Evolutionary conservation across 1,139 yeast species (phyloP).

Genomic region (Nakaseomyces kungkrabaensis): DNA sequence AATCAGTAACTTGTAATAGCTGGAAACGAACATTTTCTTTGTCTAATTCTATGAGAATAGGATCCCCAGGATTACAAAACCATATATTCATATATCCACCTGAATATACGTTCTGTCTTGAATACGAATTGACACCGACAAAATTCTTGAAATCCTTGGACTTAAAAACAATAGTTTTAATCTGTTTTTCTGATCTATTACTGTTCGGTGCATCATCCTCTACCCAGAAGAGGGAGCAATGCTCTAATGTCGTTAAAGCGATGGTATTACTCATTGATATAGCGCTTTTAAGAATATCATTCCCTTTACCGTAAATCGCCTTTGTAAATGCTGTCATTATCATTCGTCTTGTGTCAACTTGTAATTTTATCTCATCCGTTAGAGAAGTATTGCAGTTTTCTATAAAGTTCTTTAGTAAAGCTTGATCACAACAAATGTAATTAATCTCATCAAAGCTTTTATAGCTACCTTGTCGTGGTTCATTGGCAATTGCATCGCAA

Average conservation of each 20-base stretch:
- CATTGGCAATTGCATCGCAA: slow-evolving; percentile 15
- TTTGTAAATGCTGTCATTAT: slow-evolving; percentile 46
- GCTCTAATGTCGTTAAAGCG: slow-evolving; percentile 37
- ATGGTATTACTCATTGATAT: slow-evolving; percentile 47
- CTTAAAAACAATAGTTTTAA: slow-evolving; percentile 32
- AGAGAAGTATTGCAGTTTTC: slow-evolving; percentile 35
- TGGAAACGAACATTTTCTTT: slow-evolving; percentile 22
- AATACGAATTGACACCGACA: slow-evolving; percentile 31
- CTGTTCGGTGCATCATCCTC: slow-evolving; percentile 9
- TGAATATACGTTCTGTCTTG: slow-evolving; percentile 13
- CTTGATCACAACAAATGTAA: slow-evolving; percentile 37
- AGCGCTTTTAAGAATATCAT: slow-evolving; percentile 46
- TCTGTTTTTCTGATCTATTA: slow-evolving; percentile 17
- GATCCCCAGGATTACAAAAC: slow-evolving; percentile 45
- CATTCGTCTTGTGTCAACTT: slow-evolving; percentile 36
- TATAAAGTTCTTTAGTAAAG: slow-evolving; percentile 39
- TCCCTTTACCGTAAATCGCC: slow-evolving; percentile 39
- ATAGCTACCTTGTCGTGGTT: slow-evolving; percentile 10
- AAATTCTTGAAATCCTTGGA: slow-evolving; percentile 46
- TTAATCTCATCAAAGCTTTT: slow-evolving; percentile 27
- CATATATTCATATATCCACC: slow-evolving; percentile 35
- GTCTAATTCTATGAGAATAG: slow-evolving; percentile 38
- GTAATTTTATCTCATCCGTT: slow-evolving; percentile 47
- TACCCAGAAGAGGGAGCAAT: slow-evolving; percentile 24
- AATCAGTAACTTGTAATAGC: slow-evolving; percentile 40